Percentiles rank a stretch among this genome's conserved stretches.
Evolutionary conservation across 2,329 filamentous ascomycete genomes (phyloP).

Genomic region (Aspergillus calidoustus): DNA sequence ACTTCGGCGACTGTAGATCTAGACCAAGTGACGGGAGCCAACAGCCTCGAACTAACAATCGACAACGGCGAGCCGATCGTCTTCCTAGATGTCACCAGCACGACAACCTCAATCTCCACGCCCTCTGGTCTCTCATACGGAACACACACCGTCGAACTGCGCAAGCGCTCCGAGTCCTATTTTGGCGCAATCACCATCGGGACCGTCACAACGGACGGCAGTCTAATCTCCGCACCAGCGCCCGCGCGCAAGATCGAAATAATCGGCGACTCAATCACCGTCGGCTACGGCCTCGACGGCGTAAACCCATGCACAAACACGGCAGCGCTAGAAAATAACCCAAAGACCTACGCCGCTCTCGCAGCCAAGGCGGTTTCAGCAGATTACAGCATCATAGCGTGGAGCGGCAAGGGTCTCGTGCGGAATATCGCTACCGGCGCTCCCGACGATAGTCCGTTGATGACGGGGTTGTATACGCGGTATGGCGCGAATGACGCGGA

Average conservation of each 20-base stretch:
- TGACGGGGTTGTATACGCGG: background rate
- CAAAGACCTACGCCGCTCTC: background rate
- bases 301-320: slow-evolving; percentile 7
- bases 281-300: slow-evolving; percentile 4
- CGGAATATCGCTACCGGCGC: background rate
- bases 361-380: background rate
- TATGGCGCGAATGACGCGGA: background rate
- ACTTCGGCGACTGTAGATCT: background rate
- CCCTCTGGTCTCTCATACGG: background rate
- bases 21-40: background rate
- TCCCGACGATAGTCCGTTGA: background rate
- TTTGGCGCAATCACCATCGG: background rate
- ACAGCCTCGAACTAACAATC: background rate
- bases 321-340: slow-evolving; percentile 3
- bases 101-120: background rate
- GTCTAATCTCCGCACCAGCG: background rate
- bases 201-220: background rate
- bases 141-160: background rate
- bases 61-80: background rate
- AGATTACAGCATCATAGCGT: background rate
- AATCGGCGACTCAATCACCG: slow-evolving; percentile 7
- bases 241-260: background rate
- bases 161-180: background rate
- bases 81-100: background rate
- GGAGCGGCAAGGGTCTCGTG: background rate